Conservation (phyloP, 2,329 filamentous ascomycete species). For the Beauveria scarabaeidicola region DNA sequence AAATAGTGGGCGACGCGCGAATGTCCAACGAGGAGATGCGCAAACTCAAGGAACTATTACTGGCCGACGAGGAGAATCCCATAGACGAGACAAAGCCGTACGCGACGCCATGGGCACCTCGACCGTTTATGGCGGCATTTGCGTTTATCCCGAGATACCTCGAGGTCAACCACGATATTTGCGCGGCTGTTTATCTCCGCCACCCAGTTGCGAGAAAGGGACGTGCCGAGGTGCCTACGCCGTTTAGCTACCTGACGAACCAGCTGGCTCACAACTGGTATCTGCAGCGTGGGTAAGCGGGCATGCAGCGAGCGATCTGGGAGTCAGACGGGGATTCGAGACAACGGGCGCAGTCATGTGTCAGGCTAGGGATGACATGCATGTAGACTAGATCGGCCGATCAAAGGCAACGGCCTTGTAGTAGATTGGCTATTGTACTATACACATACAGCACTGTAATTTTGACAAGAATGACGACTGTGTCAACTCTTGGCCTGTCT, state of each 20-base stretch:
- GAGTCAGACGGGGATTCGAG: neutral
- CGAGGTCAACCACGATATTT: slow-evolving; percentile 96
- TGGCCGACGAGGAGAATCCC: slow-evolving; percentile 63
- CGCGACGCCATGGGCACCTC: slow-evolving; percentile 79
- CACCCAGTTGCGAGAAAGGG: slow-evolving; percentile 87
- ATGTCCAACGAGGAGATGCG: slow-evolving; percentile 42
- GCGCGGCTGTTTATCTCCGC: slow-evolving; percentile 86
- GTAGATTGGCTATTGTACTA: slow-evolving; percentile 7
- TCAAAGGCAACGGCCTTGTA: neutral
- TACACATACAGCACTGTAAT: slow-evolving; percentile 6
- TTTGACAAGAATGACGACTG: neutral
- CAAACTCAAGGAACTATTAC: slow-evolving; percentile 48
- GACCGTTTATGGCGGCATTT: slow-evolving; percentile 82
- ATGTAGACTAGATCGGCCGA: slow-evolving; percentile 6
- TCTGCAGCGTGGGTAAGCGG: slow-evolving; percentile 61
- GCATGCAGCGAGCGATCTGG: neutral
- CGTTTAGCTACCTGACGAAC: slow-evolving; percentile 61
- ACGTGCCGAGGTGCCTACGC: slow-evolving; percentile 73
- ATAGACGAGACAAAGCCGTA: slow-evolving; percentile 74
- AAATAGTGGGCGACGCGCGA: slow-evolving; percentile 24
- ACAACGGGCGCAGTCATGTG: neutral
- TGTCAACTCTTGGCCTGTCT: too few species aligned
- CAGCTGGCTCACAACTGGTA: slow-evolving; percentile 94
- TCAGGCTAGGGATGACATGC: neutral
- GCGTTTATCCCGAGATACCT: slow-evolving; percentile 92